Base-by-base conservation (phyloP, 1,284 basidiomycete species). In the Cryptococcus hybrid region DNA sequence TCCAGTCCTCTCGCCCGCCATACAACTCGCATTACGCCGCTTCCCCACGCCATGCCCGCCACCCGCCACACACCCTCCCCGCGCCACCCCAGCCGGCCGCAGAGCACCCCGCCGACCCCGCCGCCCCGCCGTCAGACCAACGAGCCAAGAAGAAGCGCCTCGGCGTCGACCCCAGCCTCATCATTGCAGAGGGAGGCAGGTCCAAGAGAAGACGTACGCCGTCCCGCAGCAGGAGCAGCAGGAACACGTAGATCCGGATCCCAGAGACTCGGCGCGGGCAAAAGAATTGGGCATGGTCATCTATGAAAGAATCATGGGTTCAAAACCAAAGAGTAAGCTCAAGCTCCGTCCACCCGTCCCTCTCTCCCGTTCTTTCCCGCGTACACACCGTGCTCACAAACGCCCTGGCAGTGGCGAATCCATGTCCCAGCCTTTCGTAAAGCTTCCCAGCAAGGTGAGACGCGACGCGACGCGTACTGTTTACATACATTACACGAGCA, bases 391-490 rank as follows among this genome's bases (percentile, higher is more conserved):
- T 30, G 4, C 7, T 44, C 40, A 35, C 40, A 13, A 5, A 38
- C 13, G 13, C 37, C 30, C 12, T 45, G 30, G 43, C 40, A 72
- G 70, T 15, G 73, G 73, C 9, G 67, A 71, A 40, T 53, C 57
- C 1, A 68, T 77, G 61, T 54, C 70, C 5, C 60, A 67, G 37
- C 75, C 74, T 3, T 77, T 75, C 56, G 54, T 75, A 55, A 72
- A 72, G 52, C 65, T 77, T 5, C 75, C 75, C 7, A 70, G 68
- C 60, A 75, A 75, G 64, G 73, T 75, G 48, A 57, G 66, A 44
- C 43, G 43, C 43, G 43, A 15, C 47, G 24, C 47, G 34, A 30
- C 34, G 18, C 34, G 47, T 30, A 11, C 12, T 47, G 36, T 52
- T 30, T n/a, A 30, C 12, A 39, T 44, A 48, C 8, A 55, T 24